Base-by-base conservation (phyloP, 2,329 filamentous ascomycete species). In the Cadophora sp. region DNA sequence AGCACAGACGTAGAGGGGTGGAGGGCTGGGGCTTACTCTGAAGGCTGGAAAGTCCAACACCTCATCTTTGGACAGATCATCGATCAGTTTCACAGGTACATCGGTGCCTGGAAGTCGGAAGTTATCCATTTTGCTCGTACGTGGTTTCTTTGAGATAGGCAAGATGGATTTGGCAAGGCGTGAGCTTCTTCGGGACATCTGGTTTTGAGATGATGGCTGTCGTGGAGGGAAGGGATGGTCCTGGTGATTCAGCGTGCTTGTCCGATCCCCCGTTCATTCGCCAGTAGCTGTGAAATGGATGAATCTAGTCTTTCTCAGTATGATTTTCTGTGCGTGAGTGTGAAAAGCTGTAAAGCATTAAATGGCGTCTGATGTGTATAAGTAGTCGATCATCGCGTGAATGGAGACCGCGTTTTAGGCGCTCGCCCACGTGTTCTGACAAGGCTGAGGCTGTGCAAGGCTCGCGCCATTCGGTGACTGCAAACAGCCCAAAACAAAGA, bases 1-100 rank as follows among this genome's bases (percentile, higher is more conserved):
- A 55, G 62, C 37, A n/a, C 53, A 5, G 19, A 22, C 34, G 7
- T 26, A 55, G 14, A 4, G 22, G 29, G 55, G 26, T n/a, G 9
- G 6, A 37, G 40, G 27, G 61, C 5, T 29, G 51, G 40, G 34
- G 55, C 77, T 72, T 76, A 85, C 85, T 16, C 80, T 83, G 73
- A 87, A 87, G 0, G 86, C 84, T 7, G 79, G 79, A 72, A 87
- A 87, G 6, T 73, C 73, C 12, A 80, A 75, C 1, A 88, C 77
- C 64, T 84, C 79, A 0, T 83, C 77, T 65, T 83, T 76, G 0
- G 82, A 77, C 24, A 87, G 79, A 2, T 80, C 83, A 0, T 80
- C 75, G 0, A 83, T 81, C 0, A 86, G 78, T 11, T 75, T 80
- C 62, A 87, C 79, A 3, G 79, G 77, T 62, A 86, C 58, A 65